Conservation (phyloP, 2,329 filamentous ascomycete genomes). For the Dactylellina drechsleri region DNA sequence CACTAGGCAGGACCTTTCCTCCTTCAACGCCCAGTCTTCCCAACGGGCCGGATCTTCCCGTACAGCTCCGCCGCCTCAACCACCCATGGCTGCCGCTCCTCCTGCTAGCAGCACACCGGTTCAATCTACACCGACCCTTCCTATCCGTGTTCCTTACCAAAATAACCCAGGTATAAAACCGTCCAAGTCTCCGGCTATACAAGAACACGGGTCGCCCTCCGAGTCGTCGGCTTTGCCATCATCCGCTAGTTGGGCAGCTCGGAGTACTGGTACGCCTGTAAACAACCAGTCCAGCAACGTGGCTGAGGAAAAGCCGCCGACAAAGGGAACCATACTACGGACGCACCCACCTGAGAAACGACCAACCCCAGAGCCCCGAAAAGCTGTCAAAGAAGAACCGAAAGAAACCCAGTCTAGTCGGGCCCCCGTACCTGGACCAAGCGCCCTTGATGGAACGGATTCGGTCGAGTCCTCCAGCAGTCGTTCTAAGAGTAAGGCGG, state of each 20-base stretch:
- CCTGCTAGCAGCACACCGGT: conserved; percentile 58
- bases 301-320: conserved; percentile 28
- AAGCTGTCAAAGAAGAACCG: conserved; percentile 20
- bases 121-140: conserved; percentile 58
- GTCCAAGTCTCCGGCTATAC: conserved; percentile 63
- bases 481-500: conserved; percentile 37
- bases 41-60: conserved; percentile 60
- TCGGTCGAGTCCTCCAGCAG: conserved; percentile 30
- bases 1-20: conserved; percentile 90
- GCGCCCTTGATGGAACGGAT: conserved; percentile 33
- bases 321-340: conserved; percentile 43
- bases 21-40: conserved; percentile 73
- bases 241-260: conserved; percentile 90
- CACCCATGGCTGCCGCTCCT: conserved; percentile 45
- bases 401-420: conserved; percentile 29
- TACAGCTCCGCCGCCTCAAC: conserved; percentile 60
- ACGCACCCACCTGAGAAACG: conserved; percentile 52
- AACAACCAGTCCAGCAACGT: conserved; percentile 70
- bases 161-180: conserved; percentile 48
- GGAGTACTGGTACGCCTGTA: conserved; percentile 72
- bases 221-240: conserved; percentile 92
- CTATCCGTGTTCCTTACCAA: conserved; percentile 54
- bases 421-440: conserved; percentile 22
- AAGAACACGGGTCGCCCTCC: conserved; percentile 63
- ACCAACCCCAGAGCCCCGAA: conserved; percentile 43